These are phyloP conservation scores for Apiospora marii DNA, from an alignment of 2,329 filamentous ascomycete genomes.

Conservation along the genomic window DNA sequence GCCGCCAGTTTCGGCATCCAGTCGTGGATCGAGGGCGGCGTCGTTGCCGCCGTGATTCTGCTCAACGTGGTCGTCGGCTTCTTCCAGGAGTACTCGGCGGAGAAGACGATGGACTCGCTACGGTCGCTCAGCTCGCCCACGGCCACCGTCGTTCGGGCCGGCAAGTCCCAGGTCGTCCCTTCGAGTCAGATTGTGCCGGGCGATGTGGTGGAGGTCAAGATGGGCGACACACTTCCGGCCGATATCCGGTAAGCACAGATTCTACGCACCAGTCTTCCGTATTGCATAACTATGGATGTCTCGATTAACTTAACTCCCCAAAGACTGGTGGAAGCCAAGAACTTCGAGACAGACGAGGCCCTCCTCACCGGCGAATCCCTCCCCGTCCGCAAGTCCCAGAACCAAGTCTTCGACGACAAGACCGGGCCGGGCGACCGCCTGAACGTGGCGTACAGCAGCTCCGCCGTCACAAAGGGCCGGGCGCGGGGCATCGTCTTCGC, in stretches of 20 bases:
- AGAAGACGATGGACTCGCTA: constrained; percentile 63
- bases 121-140: constrained; percentile 58
- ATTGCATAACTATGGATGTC: too few species aligned
- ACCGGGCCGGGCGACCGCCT: constrained; percentile 68
- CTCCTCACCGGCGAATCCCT: constrained; percentile 70
- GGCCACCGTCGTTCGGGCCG: constrained; percentile 58
- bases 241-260: constrained; percentile 44
- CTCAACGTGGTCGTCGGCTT: constrained; percentile 46
- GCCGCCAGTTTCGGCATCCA: constrained; percentile 59
- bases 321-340: constrained; percentile 58
- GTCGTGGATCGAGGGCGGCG: constrained; percentile 63
- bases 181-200: constrained; percentile 63
- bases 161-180: constrained; percentile 57
- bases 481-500: constrained; percentile 67
- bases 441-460: constrained; percentile 69
- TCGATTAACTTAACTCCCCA: background rate
- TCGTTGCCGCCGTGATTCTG: constrained; percentile 56
- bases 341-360: constrained; percentile 68
- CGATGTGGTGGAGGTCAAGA: constrained; percentile 64
- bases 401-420: constrained; percentile 56
- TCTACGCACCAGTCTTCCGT: too few species aligned
- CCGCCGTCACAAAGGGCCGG: constrained; percentile 68
- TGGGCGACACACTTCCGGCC: constrained; percentile 52
- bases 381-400: constrained; percentile 61
- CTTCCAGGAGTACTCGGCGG: constrained; percentile 62